Base-by-base conservation (phyloP, 2,329 filamentous ascomycete genomes). In the Talaromyces piceae region DNA sequence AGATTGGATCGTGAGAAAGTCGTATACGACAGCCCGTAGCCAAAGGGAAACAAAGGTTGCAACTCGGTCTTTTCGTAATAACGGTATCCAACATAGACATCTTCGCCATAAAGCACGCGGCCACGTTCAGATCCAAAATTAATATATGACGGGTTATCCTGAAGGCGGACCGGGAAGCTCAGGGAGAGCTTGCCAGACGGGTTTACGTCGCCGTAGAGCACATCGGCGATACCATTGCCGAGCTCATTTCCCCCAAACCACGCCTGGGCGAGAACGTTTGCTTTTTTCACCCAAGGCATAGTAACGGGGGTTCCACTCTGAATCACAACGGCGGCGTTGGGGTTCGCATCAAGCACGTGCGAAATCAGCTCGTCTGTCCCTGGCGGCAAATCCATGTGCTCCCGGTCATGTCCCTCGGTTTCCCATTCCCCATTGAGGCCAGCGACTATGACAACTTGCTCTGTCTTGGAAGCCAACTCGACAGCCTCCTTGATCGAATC, bases 181-280 rank as follows among this genome's bases (percentile, higher is more conserved):
- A 90, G 73, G 0, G 86, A 84, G 1, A 91, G 75, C 65, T 90
- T 90, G 12, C 82, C 87, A 41, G 81, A 84, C 0, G 88, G 88
- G 62, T 87, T 90, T 44, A 80, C 77, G 55, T 84, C 79, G 45
- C 87, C 88, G 56, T 88, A 87, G 1, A 91, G 73, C 1, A 91
- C 77, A 57, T 91, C 87, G 0, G 86, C 87, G 55, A 94, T 84
- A 9, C 83, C 84, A 62, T 91, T 89, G 5, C 88, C 88, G 4
- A 84, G 86, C 71, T 93, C 88, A 61, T 93, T 88, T n/a, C 88
- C 88, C 54, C 87, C 86, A 61, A 90, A 93, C 87, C 87, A 93
- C 6, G 87, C 87, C 61, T 91, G 86, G 1, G 90, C 63, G 1
- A 91, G 72, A 2, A 82, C 80, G 6, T 73, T 72, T 8, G 71